Conservation (phyloP, 192 early-diverging fungal genomes). For the Kickxella alabastrina region DNA sequence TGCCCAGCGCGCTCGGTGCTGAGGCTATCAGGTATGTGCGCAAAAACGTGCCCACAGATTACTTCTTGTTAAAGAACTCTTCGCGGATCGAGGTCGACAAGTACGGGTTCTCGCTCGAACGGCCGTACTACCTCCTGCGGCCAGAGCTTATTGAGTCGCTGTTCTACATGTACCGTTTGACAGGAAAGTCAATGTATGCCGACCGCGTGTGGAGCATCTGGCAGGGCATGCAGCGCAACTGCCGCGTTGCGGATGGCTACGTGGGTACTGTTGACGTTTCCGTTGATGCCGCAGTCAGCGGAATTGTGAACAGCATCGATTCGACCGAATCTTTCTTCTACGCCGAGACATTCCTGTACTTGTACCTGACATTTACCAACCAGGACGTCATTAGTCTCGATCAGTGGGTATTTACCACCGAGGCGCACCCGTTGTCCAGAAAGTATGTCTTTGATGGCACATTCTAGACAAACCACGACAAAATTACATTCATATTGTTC, state of each 20-base stretch:
- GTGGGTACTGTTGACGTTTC: conserved; percentile 52
- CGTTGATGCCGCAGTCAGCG: conserved; percentile 22
- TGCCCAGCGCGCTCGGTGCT: conserved; percentile 40
- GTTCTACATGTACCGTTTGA: conserved; percentile 70
- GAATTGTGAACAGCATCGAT: conserved; percentile 25
- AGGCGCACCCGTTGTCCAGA: conserved; percentile 78
- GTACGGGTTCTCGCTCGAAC: conserved; percentile 30
- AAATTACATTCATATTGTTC: not conserved
- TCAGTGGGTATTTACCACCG: conserved; percentile 91
- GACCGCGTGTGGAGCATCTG: conserved; percentile 71
- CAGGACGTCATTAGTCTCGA: conserved; percentile 66
- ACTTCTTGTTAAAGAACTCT: conserved; percentile 3
- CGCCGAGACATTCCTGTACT: conserved; percentile 91
- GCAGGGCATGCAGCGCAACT: conserved; percentile 67
- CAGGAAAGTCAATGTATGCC: conserved; percentile 61
- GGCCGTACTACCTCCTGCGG: conserved; percentile 64
- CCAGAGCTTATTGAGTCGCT: conserved; percentile 73
- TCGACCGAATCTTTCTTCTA: conserved; percentile 74
- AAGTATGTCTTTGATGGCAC: conserved; percentile 33
- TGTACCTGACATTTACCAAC: conserved; percentile 80
- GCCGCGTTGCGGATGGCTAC: conserved; percentile 60
- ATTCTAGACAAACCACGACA: no score
- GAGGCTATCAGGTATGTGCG: conserved; percentile 46
- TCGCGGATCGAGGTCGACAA: conserved; percentile 14
- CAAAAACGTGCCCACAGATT: conserved; percentile 39